phyloP scores from a whole-genome alignment of 108 stramenopile species.

The Skeletonema costatum region DNA sequence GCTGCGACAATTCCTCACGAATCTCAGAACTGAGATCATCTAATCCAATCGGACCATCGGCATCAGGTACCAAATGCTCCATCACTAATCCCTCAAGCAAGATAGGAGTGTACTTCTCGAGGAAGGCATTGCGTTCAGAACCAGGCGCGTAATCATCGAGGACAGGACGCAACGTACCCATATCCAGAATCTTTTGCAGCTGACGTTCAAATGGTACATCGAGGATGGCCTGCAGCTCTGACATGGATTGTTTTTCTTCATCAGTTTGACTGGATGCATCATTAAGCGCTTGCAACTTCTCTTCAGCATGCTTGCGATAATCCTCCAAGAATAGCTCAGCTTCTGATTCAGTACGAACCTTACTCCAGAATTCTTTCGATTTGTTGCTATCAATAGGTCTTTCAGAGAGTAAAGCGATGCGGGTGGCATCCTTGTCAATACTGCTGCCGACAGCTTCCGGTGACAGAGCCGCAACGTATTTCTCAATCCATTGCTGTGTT shows the following conservation, averaged over 20 bases:
- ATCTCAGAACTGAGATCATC: constrained; percentile 55
- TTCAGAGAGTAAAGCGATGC: constrained; percentile 63
- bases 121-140: constrained; percentile 61
- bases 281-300: constrained; percentile 29
- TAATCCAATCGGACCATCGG: constrained; percentile 64
- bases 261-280: constrained; percentile 14
- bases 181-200: constrained; percentile 63
- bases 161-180: constrained; percentile 79
- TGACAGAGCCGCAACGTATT: constrained; percentile 58
- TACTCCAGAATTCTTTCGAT: constrained; percentile 72
- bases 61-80: constrained; percentile 81
- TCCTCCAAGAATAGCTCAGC: constrained; percentile 69
- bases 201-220: constrained; percentile 60
- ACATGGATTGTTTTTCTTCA: constrained; percentile 13
- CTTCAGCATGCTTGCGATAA: constrained; percentile 28
- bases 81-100: constrained; percentile 77
- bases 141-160: constrained; percentile 71
- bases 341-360: constrained; percentile 58
- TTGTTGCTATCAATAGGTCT: constrained; percentile 59
- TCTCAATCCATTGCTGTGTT: constrained; percentile 64
- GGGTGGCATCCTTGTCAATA: constrained; percentile 77
- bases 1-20: constrained; percentile 34
- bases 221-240: constrained; percentile 56
- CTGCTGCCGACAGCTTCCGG: constrained; percentile 51
- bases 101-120: constrained; percentile 69